Evolutionary conservation across 345 rosid species (phyloP), one percentile per base, ranked within the genome.

Genomic region (Bruguiera gymnorhiza): DNA sequence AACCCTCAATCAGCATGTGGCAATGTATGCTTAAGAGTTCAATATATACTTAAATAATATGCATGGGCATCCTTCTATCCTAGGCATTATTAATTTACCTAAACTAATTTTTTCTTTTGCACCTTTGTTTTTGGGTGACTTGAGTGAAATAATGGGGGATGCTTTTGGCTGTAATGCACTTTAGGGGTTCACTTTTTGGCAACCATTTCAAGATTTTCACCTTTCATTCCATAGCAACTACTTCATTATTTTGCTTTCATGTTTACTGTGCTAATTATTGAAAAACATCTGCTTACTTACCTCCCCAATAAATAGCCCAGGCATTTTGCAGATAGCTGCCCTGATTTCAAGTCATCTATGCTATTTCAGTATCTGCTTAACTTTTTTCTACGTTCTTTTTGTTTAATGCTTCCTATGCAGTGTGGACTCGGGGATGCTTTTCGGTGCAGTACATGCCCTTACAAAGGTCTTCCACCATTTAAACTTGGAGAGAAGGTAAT

Each of bases 361-460:
- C 50, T 43, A 13, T 43, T 13, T 43, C 4, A 39, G 50, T 43
- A 9, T 43, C 50, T 13, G 18, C 39, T 48, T 10, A 7, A 27
- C 31, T 56, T 56, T 19, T 52, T 21, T 63, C 51, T 63, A 11
- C 34, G 0, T 24, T 67, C 48, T 27, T 62, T 19, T 65, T 36
- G 3, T 66, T 9, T 46, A 39, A 8, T 21, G 34, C 21, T 19
- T 39, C 60, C 19, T 19, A 39, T 68, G 69, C 86, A 95, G 98
- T 89, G 99, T 78, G 98, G 98, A 37, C 83, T 96, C 0, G 99
- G 98, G 62, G 98, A 92, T 78, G 99, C 99, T 39, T 96, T 96
- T 77, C 97, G 98, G 30, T 92, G 99, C 67, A 56, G 93, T 63
- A 86, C 98, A 43, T 96, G 99, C 73, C 98, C 99, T 62, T 96